Base-by-base conservation (phyloP, 2,329 filamentous ascomycete genomes). In the Malbranchea cinnamomea region DNA sequence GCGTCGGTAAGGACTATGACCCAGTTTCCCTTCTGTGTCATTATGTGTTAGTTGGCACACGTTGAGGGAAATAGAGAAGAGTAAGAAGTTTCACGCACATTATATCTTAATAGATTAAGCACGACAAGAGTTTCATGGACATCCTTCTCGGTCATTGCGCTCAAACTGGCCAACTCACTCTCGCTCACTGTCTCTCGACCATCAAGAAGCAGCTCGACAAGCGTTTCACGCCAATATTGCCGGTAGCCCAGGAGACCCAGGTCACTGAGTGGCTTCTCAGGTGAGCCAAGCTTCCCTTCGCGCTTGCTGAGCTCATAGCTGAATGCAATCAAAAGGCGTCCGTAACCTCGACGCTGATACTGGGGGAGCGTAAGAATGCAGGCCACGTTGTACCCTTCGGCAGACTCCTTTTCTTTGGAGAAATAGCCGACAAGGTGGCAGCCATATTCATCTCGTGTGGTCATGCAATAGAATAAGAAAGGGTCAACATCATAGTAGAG, bases 371-470 rank as follows among this genome's bases (percentile, higher is more conserved):
- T 98, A 35, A 98, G 64, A 51, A 98, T 98, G 68, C 91, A 98
- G 4, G 89, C 91, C 18, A 98, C 78, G 49, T 98, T 98, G 67
- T 95, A 98, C 17, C 81, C 83, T 46, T 98, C 91, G 0, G 84
- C 84, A 22, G 79, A 87, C 55, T 98, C 89, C 44, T 98, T 98
- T 54, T 98, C 89, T 52, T 98, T 98, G 33, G 81, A 92, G 47
- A 98, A 98, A 50, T 98, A 98, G n/a, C 89, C 89, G 15, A 95
- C 87, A 42, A 98, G 89, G 50, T 94, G 89, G 49, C 89, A 94
- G 11, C 87, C 87, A 11, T 78, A 71, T 33, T 89, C 78, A 47
- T 94, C 81, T 43, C 85, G 87, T 45, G 93, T 89, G 41, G 84
- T 92, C 60, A 95, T 81, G 44, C 94, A 85, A 52, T 95, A 95